Evolutionary conservation across 2,329 filamentous ascomycete species (phyloP), one percentile per base, ranked within the genome.

Genomic region (Botryotinia convoluta): DNA sequence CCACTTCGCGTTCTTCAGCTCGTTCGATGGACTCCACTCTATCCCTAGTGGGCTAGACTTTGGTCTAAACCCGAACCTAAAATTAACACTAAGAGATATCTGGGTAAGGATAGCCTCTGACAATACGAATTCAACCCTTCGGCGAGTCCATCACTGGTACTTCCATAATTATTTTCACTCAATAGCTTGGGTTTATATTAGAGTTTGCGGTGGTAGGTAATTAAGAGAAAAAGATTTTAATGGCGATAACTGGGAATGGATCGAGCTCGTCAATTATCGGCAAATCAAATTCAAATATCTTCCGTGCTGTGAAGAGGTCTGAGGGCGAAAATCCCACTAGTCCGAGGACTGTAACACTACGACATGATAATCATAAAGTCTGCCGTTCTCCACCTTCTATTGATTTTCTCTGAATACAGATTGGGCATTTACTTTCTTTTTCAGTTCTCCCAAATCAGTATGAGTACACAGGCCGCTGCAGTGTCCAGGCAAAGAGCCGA

Each of bases 401-500:
- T 63, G 44, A 29, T 26, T 26, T 32, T 63, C 14, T 39, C 32
- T 51, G 26, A 64, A 32, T 48, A 63, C 29, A 51, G 29, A 44
- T 64, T 54, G 22, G 29, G n/a, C 32, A 29, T 14, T 54, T 44
- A 32, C 59, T 26, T 54, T 54, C 16, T 3, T 48, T 9, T 51
- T 64, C 69, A 51, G 5, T 39, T 35, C 42, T 26, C 32, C 44
- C n/a, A 42, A 39, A 64, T 32, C 44, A 72, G 51, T 32, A 72
- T 72, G 71, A 72, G 42, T 42, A 29, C 71, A 26, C 71, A 72
- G 42, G 32, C 22, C 12, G 32, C 39, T 60, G 62, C 71, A 51
- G 39, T 60, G 10, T 39, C 39, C 12, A 72, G 71, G 29, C 62
- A 68, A 37, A 69, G 39, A 51, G 26, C 62, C 26, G 71, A 72